Base-by-base conservation (phyloP, 2,329 filamentous ascomycete species). In the Ascochyta clinopodiicola region DNA sequence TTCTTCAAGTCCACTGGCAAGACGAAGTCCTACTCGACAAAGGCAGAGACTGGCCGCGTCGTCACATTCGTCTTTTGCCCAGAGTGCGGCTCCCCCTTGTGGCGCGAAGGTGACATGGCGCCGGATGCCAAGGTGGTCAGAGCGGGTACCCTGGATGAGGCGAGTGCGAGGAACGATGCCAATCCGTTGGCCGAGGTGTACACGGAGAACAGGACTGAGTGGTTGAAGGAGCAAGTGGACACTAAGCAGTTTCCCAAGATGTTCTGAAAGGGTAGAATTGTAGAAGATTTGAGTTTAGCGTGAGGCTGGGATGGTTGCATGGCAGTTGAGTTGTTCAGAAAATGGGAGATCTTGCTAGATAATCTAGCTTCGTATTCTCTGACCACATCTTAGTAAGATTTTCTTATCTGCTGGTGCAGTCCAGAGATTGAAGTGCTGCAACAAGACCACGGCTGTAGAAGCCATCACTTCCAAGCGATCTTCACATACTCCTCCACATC, bases 401-500 rank as follows among this genome's bases (percentile, higher is more conserved):
- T 2, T 17, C 17, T 17, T 17, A 17, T 17, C 1, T 17, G 17
- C 17, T 17, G 17, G 17, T 17, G 17, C 17, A 24, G 27, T 29
- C 7, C 8, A 9, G 10, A 29, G 27, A 29, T 29, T 12, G 10
- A 29, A 29, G 8, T 12, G 6, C 32, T 17, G 8, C 5, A 17
- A 35, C 2, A 36, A 8, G 2, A 13, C 29, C 6, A 13, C 6
- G 10, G 29, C 29, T 6, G 15, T 13, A 31, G 10, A 31, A 3
- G 29, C 32, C 6, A 17, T 35, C 12, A 57, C 48, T 66, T 66
- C 76, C 73, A 69, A 44, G 73, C 74, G 40, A 64, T 62, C 61
- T 60, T 71, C 27, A 73, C 66, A 69, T 77, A 82, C 29, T 74
- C 75, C 59, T 81, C 78, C 1, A 82, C 58, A 70, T 83, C 81